Evolutionary conservation across 2,329 filamentous ascomycete species (phyloP).

Genomic region (Calonectria hongkongensis): DNA sequence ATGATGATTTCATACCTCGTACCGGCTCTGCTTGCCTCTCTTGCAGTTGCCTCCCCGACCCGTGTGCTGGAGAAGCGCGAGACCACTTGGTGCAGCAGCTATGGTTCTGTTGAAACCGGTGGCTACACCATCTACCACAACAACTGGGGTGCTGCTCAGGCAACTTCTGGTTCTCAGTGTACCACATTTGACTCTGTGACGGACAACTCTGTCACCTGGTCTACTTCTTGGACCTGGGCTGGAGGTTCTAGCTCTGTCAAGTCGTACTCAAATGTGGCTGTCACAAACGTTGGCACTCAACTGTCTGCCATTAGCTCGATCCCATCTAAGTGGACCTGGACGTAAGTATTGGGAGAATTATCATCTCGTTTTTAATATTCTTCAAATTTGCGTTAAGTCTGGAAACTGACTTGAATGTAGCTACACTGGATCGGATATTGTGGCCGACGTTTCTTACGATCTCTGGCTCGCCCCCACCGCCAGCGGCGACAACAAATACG

Average conservation of each 20-base stretch:
- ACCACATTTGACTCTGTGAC: conserved; percentile 61
- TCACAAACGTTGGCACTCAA: conserved; percentile 56
- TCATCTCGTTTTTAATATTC: neutral
- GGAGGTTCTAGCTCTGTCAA: conserved; percentile 64
- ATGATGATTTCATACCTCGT: conserved; percentile 10
- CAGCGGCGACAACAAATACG: conserved; percentile 69
- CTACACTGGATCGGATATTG: conserved; percentile 58
- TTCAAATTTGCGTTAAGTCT: neutral
- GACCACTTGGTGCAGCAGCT: conserved; percentile 62
- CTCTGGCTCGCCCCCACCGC: conserved; percentile 73
- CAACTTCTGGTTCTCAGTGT: conserved; percentile 64
- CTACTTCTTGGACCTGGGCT: conserved; percentile 64
- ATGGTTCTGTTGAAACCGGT: conserved; percentile 59
- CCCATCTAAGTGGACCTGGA: conserved; percentile 58
- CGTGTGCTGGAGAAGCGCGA: conserved; percentile 20
- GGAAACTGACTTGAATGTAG: conserved; percentile 49
- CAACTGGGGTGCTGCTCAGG: conserved; percentile 66
- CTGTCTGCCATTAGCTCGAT: conserved; percentile 60
- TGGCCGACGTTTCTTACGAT: conserved; percentile 77
- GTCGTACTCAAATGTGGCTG: conserved; percentile 65
- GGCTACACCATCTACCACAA: conserved; percentile 71
- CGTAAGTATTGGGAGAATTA: conserved; percentile 9
- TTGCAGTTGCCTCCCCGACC: conserved; percentile 13
- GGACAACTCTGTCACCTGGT: conserved; percentile 61
- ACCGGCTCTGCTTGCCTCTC: conserved; percentile 10